Conservation (phyloP, 2,329 filamentous ascomycete genomes). For the Myotisia sp. region DNA sequence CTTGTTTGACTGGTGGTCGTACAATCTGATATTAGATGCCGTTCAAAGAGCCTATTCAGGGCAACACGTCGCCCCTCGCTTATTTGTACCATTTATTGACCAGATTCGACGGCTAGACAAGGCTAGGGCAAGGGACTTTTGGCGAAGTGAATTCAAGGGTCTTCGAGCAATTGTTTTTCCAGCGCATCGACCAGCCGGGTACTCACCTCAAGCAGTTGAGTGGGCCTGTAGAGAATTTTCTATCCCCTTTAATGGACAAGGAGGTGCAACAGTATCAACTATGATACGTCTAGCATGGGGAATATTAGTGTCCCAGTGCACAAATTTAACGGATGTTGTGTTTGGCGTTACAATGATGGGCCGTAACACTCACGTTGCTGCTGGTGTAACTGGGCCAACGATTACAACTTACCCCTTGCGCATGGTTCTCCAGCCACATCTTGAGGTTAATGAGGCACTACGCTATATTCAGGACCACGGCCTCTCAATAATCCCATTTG, state of each 20-base stretch:
- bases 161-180: not conserved
- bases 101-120: constrained; percentile 1
- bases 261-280: constrained; percentile 4
- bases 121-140: constrained; percentile 1
- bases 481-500: constrained; percentile 42
- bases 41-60: constrained; percentile 7
- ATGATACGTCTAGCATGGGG: constrained; percentile 8
- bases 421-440: constrained; percentile 19
- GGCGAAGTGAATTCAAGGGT: constrained; percentile 5
- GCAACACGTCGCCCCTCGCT: constrained; percentile 1
- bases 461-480: constrained; percentile 37
- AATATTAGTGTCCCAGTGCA: constrained; percentile 4
- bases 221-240: constrained; percentile 1
- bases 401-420: constrained; percentile 32
- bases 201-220: constrained; percentile 1
- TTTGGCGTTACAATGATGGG: constrained; percentile 32
- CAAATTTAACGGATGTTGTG: constrained; percentile 23
- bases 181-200: not conserved
- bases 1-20: constrained; percentile 28
- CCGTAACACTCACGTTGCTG: constrained; percentile 25
- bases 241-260: not conserved
- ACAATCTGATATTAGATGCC: constrained; percentile 12
- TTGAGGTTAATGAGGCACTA: constrained; percentile 35
- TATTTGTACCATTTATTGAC: constrained; percentile 6
- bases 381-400: constrained; percentile 29